Evolutionary conservation across 2,329 filamentous ascomycete species (phyloP).

Genomic region (Penicillium sclerotigenum): DNA sequence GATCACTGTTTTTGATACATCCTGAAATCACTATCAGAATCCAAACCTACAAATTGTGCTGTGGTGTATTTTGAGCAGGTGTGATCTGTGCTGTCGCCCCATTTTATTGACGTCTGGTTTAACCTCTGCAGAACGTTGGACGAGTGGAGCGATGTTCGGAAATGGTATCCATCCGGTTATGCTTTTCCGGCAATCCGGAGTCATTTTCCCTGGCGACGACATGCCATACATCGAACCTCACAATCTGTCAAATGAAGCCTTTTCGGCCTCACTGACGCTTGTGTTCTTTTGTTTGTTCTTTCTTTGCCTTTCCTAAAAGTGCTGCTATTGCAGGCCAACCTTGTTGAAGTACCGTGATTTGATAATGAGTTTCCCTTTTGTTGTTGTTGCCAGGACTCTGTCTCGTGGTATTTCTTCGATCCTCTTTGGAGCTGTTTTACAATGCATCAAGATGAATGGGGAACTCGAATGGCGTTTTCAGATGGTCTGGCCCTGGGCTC

Average conservation of each 20-base stretch:
- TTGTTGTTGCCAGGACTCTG: background rate
- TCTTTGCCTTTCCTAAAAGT: background rate
- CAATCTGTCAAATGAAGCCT: background rate
- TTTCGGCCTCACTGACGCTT: background rate
- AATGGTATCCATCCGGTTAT: conserved; percentile 8
- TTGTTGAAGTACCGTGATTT: background rate
- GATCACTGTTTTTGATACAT: background rate
- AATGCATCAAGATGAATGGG: conserved; percentile 22
- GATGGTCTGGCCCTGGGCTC: conserved; percentile 15
- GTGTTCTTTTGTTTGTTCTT: background rate
- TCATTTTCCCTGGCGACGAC: conserved; percentile 14
- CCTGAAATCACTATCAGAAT: background rate
- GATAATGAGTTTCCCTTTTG: background rate
- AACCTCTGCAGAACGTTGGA: background rate
- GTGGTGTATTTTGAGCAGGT: background rate
- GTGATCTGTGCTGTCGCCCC: background rate
- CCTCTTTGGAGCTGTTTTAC: conserved; percentile 1
- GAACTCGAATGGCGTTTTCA: conserved; percentile 18
- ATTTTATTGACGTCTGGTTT: conserved; percentile 11
- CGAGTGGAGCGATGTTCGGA: conserved; percentile 1
- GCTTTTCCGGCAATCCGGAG: conserved; percentile 10
- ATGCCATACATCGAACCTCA: background rate
- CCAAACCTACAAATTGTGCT: background rate
- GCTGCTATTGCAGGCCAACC: background rate
- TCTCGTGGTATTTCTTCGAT: background rate